Conservation (phyloP, 1,284 basidiomycete species). For the Puccinia novopanici region DNA sequence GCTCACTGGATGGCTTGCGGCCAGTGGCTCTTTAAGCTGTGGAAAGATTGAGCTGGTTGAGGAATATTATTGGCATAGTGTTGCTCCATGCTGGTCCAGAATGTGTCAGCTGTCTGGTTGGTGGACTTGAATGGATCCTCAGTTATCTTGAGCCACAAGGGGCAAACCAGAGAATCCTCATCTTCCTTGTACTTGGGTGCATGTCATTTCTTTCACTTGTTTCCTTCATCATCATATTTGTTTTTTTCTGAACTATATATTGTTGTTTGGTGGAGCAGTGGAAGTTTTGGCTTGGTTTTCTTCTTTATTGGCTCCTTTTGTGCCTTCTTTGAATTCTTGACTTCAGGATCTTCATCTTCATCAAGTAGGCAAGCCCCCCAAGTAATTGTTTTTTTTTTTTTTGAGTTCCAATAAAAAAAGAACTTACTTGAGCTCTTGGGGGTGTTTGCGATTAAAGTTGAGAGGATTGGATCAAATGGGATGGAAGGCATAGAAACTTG, state of each 20-base stretch:
- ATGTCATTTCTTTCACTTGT: neutral
- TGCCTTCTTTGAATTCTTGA: neutral
- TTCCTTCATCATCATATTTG: neutral
- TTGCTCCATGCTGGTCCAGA: no score
- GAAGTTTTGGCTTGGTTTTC: neutral
- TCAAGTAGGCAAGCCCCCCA: neutral
- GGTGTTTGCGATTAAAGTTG: no score
- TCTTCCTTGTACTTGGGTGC: neutral
- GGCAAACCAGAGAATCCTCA: neutral
- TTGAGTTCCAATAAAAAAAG: no score
- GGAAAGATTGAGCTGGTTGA: no score
- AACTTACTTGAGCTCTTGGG: no score
- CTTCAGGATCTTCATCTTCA: neutral
- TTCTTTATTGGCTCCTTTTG: neutral
- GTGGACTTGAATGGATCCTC: conserved; percentile 1
- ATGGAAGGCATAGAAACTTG: no score
- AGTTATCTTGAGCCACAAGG: neutral
- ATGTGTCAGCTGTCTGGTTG: no score
- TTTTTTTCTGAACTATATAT: neutral
- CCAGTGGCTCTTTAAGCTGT: no score
- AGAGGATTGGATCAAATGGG: no score
- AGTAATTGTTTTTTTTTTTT: neutral
- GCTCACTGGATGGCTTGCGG: no score
- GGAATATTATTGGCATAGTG: no score
- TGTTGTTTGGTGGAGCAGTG: neutral